A percentile compares a stretch with the other conserved stretches of the same genome.
These are phyloP conservation scores for Pseudocercospora macadamiae DNA, from an alignment of 2,329 filamentous ascomycete genomes.

Conservation along the genomic window DNA sequence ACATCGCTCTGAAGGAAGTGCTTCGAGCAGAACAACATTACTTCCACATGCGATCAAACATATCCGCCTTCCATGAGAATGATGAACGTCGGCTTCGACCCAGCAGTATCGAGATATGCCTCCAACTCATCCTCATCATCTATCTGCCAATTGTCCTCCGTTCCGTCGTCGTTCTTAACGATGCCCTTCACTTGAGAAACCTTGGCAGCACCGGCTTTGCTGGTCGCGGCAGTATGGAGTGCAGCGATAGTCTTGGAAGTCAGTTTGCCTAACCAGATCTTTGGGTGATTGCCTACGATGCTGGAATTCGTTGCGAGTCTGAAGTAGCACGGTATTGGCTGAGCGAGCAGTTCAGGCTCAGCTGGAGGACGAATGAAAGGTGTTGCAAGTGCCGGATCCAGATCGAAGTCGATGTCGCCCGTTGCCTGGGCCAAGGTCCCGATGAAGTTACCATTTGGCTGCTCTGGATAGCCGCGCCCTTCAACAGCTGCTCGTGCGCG, in stretches of 20 bases:
- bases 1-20: no score
- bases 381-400: conserved; percentile 28
- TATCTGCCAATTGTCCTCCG: conserved; percentile 66
- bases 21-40: no score
- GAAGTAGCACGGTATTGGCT: conserved; percentile 64
- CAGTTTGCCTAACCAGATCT: conserved; percentile 70
- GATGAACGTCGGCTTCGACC: conserved; percentile 59
- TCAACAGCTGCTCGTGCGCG: conserved; percentile 8
- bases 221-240: conserved; percentile 62
- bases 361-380: conserved; percentile 37
- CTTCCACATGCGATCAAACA: conserved; percentile 10
- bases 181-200: conserved; percentile 24
- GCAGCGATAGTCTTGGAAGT: conserved; percentile 61
- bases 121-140: conserved; percentile 72
- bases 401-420: conserved; percentile 21
- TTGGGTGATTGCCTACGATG: conserved; percentile 50
- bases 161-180: conserved; percentile 47
- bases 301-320: conserved; percentile 68
- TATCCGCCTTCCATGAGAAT: conserved; percentile 36
- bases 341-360: conserved; percentile 16
- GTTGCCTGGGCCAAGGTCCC: conserved; percentile 22
- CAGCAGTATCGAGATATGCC: conserved; percentile 67
- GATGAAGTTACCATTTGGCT: conserved; percentile 6
- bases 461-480: not conserved
- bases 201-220: conserved; percentile 52